These are phyloP conservation scores for Barnettozyma hawaiiensis DNA, from an alignment of 1,139 yeast species.

Conservation along the genomic window DNA sequence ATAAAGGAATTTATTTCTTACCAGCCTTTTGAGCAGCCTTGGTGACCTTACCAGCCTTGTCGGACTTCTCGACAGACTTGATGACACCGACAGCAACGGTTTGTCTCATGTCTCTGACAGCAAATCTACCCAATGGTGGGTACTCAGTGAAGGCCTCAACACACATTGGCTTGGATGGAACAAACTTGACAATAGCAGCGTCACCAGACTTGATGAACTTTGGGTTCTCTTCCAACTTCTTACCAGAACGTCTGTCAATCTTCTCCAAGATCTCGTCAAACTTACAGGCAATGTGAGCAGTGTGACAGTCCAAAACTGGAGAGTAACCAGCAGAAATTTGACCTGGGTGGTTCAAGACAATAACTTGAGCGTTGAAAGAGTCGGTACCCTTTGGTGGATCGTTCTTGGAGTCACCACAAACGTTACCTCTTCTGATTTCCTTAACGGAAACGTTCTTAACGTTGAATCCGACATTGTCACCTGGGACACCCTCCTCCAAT, in stretches of 20 bases:
- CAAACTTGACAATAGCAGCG: constrained; percentile 86
- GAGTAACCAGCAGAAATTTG: too few species aligned
- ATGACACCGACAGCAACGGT: constrained; percentile 99
- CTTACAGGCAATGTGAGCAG: constrained; percentile 71
- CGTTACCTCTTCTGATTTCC: too few species aligned
- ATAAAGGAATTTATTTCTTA: constrained; percentile 67
- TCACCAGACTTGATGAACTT: constrained; percentile 91
- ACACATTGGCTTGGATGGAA: constrained; percentile 95
- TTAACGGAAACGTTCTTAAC: too few species aligned
- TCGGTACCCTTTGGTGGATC: constrained; percentile 68
- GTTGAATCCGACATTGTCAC: constrained; percentile 62
- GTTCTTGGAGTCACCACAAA: constrained; percentile 83
- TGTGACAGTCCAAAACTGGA: too few species aligned
- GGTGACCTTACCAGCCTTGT: constrained; percentile 96
- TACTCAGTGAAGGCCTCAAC: constrained; percentile 94
- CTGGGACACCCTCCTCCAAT: constrained; percentile 80
- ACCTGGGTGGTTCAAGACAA: too few species aligned
- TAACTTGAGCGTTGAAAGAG: too few species aligned
- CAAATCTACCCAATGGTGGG: constrained; percentile 73
- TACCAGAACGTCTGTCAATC: constrained; percentile 95
- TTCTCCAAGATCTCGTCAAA: constrained; percentile 78
- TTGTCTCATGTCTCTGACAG: constrained; percentile 99
- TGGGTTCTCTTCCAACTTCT: constrained; percentile 76
- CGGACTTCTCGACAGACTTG: constrained; percentile 96
- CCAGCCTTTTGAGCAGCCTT: constrained; percentile 99